Evolutionary conservation across 1,284 basidiomycete genomes (phyloP), one percentile per base, ranked within the genome.

Genomic region (Prillingera fragicola): DNA sequence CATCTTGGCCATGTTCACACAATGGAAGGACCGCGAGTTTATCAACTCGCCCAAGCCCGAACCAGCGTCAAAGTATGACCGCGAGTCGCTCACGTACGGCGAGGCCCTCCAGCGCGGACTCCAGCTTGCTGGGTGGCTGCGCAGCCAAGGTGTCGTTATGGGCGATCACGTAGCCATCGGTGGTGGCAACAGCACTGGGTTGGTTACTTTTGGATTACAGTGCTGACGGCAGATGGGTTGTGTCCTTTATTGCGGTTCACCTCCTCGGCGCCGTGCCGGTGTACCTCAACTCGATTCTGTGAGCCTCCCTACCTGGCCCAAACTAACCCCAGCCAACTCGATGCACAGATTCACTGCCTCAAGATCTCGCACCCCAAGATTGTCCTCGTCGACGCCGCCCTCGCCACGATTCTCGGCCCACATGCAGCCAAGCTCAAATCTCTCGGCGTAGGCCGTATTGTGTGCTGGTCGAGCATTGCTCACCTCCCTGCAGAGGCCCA

Each of bases 181-280:
- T 1, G 66, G 66, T 14, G 36, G 46, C 9, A 69, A 69, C 52
- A 33, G 21, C 15, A 32, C 32, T n/a, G 38, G 43, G 14, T 48
- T 40, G 45, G 28, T 41, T 9, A 25, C 26, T n/a, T n/a, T n/a
- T n/a, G n/a, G n/a, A n/a, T n/a, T n/a, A n/a, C n/a, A n/a, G n/a
- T n/a, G n/a, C n/a, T 14, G 12, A 33, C 17, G 18, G 24, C 8
- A 28, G 37, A 9, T 69, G 65, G 62, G 52, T 67, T 8, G 48
- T 63, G 1, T 38, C 58, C 3, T 69, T 57, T 35, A 42, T 62
- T 5, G 67, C 62, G n/a, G 49, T 39, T 1, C 65, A 66, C 34
- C 50, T 69, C 17, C 53, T 69, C 24, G 67, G 65, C 9, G 65
- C 53, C 8, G 55, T 67, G 8, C 48, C 60, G 0, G 60, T 67